Evolutionary conservation across 495 filamentous ascomycete species (phyloP).

Genomic region (Tetracladium marchalianum): DNA sequence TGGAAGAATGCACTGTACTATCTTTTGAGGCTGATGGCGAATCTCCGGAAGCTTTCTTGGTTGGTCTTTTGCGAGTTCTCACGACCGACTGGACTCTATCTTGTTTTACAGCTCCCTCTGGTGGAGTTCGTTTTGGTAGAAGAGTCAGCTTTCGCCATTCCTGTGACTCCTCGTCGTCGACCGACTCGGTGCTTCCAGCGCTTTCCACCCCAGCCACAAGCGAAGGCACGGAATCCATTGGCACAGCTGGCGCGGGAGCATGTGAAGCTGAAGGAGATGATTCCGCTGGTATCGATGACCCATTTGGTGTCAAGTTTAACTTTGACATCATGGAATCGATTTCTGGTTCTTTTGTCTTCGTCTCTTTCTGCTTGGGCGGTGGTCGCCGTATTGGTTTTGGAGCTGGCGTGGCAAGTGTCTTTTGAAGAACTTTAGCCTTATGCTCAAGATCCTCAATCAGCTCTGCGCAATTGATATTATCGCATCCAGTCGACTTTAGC

Average conservation of each 20-base stretch:
- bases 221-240: too few relatives aligned
- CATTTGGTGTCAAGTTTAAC: slow-evolving; percentile 7
- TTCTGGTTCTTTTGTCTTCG: background rate
- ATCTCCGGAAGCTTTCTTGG: background rate
- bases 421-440: slow-evolving; percentile 3
- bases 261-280: background rate
- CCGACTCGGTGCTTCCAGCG: slow-evolving; percentile 2
- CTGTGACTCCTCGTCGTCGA: slow-evolving; percentile 2
- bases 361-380: background rate
- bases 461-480: slow-evolving; percentile 47
- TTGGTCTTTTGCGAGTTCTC: slow-evolving; percentile 11
- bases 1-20: background rate
- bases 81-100: slow-evolving; percentile 18
- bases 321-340: slow-evolving; percentile 16
- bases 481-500: slow-evolving; percentile 63
- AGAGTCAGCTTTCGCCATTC: background rate
- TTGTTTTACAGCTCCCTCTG: slow-evolving; percentile 16
- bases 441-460: slow-evolving; percentile 31
- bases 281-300: background rate
- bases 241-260: slow-evolving; percentile 5
- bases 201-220: slow-evolving; percentile 3
- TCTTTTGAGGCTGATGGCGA: slow-evolving; percentile 9
- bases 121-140: slow-evolving; percentile 2
- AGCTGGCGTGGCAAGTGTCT: background rate
- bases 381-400: background rate